phyloP scores from a whole-genome alignment of 305 asterid species.

The Andrographis paniculata region DNA sequence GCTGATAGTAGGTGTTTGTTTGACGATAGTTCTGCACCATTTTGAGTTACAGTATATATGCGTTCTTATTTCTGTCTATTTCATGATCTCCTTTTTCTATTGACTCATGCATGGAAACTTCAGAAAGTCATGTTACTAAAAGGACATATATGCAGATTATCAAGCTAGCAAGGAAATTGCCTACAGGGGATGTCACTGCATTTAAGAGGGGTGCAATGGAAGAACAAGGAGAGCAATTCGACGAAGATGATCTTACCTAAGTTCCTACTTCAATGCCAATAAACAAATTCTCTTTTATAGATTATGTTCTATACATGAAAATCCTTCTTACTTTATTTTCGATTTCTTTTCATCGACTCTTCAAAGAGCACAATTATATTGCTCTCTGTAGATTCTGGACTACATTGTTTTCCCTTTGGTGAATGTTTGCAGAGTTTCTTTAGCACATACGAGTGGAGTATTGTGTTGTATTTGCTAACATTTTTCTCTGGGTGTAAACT shows the following conservation, averaged over 20 bases:
- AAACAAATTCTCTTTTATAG: not conserved
- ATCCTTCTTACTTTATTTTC: not conserved
- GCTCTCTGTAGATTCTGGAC: too few species aligned
- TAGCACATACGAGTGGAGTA: too few species aligned
- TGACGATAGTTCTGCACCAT: not conserved
- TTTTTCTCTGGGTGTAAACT: too few species aligned
- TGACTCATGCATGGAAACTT: not conserved
- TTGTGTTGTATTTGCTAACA: too few species aligned
- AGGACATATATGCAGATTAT: slow-evolving; percentile 45
- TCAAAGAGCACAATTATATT: too few species aligned
- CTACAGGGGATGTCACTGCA: slow-evolving; percentile 71
- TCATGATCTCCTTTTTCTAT: not conserved
- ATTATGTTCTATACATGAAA: not conserved
- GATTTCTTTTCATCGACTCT: too few species aligned
- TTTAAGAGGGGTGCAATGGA: slow-evolving; percentile 39
- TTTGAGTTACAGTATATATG: not conserved
- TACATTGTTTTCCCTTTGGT: too few species aligned
- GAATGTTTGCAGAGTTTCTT: too few species aligned
- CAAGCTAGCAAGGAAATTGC: slow-evolving; percentile 87
- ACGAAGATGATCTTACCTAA: slow-evolving; percentile 92
- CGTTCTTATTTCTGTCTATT: not conserved
- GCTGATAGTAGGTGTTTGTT: not conserved
- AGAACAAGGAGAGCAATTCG: slow-evolving; percentile 52
- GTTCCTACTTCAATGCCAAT: not conserved
- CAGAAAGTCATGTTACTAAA: not conserved